Evolutionary conservation across 2,329 filamentous ascomycete species (phyloP), one percentile per base, ranked within the genome.

Genomic region (Aspergillus candidus): DNA sequence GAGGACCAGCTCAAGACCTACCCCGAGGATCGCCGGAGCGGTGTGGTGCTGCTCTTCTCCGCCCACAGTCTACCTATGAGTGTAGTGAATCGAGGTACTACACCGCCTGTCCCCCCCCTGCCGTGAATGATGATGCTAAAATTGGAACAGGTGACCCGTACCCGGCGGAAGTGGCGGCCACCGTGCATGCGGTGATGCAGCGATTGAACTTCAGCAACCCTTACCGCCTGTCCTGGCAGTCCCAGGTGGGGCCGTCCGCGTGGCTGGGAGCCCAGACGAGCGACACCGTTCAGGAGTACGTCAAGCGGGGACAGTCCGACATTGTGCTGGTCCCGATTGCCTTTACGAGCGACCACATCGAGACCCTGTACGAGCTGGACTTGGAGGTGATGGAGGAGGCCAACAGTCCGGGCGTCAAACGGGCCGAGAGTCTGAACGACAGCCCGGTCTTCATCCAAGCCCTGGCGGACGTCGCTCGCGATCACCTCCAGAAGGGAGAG

Each of bases 301-400:
- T 97, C 53, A 81, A 86, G 61, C 89, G 93, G 68, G 93, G 91
- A 1, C 87, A 96, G 61, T 94, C 84, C 43, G 89, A 98, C 61
- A 75, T 98, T 43, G 76, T 96, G 1, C 75, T 98, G 6, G 88
- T 98, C 44, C 93, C 93, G 0, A 94, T 98, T 53, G 93, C 93
- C 5, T 98, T 98, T 65, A 98, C 93, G 0, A 94, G 88, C n/a
- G 93, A 98, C 60, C 93, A 98, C 63, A 98, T 98, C 55, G 93
- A 98, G 71, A 98, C 93, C 0, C 74, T 98, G 1, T 97, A 84
- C 64, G 93, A 98, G 67, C 73, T 98, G 41, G 93, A 98, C 65
- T 77, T 88, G 57, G 93, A 98, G 69, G 88, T 98, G 32, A 97
- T 98, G 60, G 86, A 88, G 46, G 90, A 94, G 51, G 70, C 70